Base-by-base conservation (phyloP, 805 yeast genomes). In the Cyberlindnera suaveolens region DNA sequence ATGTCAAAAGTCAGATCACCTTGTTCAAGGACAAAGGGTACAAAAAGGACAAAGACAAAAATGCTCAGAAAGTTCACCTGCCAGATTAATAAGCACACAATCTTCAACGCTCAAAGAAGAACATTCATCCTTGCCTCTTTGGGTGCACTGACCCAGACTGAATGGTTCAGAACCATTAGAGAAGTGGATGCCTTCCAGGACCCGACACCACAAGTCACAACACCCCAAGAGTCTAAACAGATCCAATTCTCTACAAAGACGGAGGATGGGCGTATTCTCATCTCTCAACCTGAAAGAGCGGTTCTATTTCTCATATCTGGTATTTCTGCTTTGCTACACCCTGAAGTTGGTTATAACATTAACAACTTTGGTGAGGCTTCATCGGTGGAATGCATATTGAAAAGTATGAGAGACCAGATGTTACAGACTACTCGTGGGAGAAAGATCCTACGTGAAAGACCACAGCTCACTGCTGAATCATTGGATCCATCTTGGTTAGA, bases 351-450 rank as follows among this genome's bases (percentile, higher is more conserved):
- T 45, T 78, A 77, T 46, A 80, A 82, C 54, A 83, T 85, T 45
- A 89, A 83, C 18, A 89, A 85, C 32, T 68, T 85, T 52, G 99
- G 99, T 1, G 99, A 93, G 60, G 80, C 91, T 14, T 84, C 96
- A 0, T 96, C 96, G 7, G 69, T 84, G 34, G 80, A 83, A 9
- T 74, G 71, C 27, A 78, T 89, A 30, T 71, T 95, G 41, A 71
- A 69, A 17, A 64, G 71, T 14, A 63, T 93, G 44, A 78, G 87
- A 52, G 68, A 69, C 23, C 77, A 77, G 47, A 91, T 93, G 97
- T 72, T 93, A 15, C 57, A 72, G 34, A 89, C 86, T 57, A 72
- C 77, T 1, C 69, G 74, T 0, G 99, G 99, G 0, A 72, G 99
- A 46, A 74, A 77, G 42, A 80, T 93, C 11, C 65, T 93, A 23